Evolutionary conservation across 2,329 filamentous ascomycete genomes (phyloP).

Genomic region (Elsinoe australis): DNA sequence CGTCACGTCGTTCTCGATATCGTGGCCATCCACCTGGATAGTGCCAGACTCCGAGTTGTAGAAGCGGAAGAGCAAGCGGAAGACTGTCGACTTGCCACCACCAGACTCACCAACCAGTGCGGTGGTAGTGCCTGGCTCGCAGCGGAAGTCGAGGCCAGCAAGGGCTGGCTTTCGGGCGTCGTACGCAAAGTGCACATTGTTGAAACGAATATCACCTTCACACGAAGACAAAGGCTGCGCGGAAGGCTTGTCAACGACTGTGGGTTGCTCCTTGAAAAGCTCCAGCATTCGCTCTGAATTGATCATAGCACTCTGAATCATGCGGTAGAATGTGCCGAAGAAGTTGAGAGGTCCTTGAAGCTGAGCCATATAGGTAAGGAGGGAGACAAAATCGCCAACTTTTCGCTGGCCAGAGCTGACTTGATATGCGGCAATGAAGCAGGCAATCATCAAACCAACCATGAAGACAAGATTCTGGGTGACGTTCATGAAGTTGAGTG

Average conservation of each 20-base stretch:
- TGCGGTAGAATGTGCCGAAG: slow-evolving; percentile 89
- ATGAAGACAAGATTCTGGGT: slow-evolving; percentile 58
- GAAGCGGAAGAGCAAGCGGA: slow-evolving; percentile 91
- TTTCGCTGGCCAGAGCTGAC: slow-evolving; percentile 55
- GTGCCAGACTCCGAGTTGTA: slow-evolving; percentile 76
- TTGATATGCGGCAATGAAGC: slow-evolving; percentile 62
- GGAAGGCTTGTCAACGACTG: slow-evolving; percentile 68
- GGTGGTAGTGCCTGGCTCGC: slow-evolving; percentile 82
- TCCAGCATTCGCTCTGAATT: slow-evolving; percentile 92
- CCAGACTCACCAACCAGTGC: slow-evolving; percentile 95
- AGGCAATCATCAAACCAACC: slow-evolving; percentile 57
- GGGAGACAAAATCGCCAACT: slow-evolving; percentile 61
- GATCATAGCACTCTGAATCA: slow-evolving; percentile 94
- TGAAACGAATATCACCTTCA: slow-evolving; percentile 75
- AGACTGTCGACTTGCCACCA: slow-evolving; percentile 93
- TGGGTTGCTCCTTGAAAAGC: slow-evolving; percentile 91
- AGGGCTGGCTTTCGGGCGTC: slow-evolving; percentile 79
- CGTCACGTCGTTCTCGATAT: slow-evolving; percentile 70
- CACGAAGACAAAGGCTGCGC: slow-evolving; percentile 59
- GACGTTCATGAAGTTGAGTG: slow-evolving; percentile 53
- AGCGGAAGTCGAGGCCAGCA: slow-evolving; percentile 75
- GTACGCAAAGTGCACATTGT: slow-evolving; percentile 85
- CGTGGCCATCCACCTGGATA: slow-evolving; percentile 75
- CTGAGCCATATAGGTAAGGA: slow-evolving; percentile 68
- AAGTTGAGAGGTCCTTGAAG: slow-evolving; percentile 64